Evolutionary conservation across 202 grass and related monocot species (phyloP).

Genomic region (Setaria viridis): DNA sequence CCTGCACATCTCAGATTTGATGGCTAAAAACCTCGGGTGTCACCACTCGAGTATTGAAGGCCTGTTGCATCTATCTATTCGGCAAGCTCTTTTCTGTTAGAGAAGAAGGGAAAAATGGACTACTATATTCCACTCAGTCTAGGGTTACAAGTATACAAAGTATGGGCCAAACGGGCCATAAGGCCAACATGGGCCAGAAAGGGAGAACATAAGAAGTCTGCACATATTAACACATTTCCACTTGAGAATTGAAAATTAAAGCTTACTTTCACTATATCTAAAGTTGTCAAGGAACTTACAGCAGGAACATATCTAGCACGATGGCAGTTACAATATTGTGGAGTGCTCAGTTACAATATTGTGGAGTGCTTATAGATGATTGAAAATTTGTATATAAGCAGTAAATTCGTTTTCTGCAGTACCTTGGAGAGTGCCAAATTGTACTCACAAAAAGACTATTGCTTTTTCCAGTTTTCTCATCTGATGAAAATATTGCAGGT

Average conservation of each 20-base stretch:
- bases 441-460: neutral
- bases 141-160: no score
- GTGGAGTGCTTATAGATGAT: neutral
- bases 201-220: no score
- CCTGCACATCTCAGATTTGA: neutral
- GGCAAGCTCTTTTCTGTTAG: neutral
- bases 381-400: neutral
- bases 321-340: neutral
- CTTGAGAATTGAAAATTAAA: no score
- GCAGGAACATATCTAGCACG: neutral
- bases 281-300: neutral
- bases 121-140: no score
- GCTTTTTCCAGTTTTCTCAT: neutral
- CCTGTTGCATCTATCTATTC: neutral
- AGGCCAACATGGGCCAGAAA: no score
- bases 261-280: neutral
- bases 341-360: no score
- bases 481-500: neutral
- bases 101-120: no score
- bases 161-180: no score
- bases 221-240: neutral
- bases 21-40: neutral
- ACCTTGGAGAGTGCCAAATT: constrained; percentile 1
- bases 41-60: no score
- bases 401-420: constrained; percentile 14